Conservation (phyloP, 768 basidiomycete species). For the Floccularia luteovirens region DNA sequence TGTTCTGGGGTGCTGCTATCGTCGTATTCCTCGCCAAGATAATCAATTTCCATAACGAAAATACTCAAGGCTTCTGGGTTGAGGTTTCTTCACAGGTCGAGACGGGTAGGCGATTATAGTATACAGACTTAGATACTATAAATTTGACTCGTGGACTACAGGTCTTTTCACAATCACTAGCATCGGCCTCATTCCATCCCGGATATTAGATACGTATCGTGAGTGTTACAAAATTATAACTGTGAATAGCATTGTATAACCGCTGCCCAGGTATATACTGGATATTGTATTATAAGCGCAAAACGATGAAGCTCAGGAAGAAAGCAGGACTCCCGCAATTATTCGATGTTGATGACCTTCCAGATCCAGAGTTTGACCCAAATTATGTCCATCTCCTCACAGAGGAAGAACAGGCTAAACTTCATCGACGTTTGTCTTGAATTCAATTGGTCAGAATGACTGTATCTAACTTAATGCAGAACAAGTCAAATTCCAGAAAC, state of each 20-base stretch:
- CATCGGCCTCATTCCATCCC: slow-evolving; percentile 71
- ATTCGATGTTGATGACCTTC: slow-evolving; percentile 71
- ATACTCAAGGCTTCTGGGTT: slow-evolving; percentile 75
- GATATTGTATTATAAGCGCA: slow-evolving; percentile 69
- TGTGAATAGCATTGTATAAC: background rate
- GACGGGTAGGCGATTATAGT: slow-evolving; percentile 41
- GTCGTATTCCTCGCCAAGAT: slow-evolving; percentile 62
- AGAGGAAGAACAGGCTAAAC: slow-evolving; percentile 52
- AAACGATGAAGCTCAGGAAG: slow-evolving; percentile 48
- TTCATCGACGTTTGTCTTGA: slow-evolving; percentile 52
- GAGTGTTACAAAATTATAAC: slow-evolving; percentile 12
- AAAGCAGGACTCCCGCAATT: slow-evolving; percentile 61
- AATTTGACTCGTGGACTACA: slow-evolving; percentile 15
- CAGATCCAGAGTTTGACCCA: slow-evolving; percentile 66
- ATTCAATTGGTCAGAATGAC: background rate
- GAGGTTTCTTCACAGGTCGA: slow-evolving; percentile 71
- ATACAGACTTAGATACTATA: background rate
- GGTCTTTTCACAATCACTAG: slow-evolving; percentile 78
- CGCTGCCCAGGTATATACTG: slow-evolving; percentile 48
- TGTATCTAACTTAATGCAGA: slow-evolving; percentile 26
- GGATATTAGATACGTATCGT: slow-evolving; percentile 74
- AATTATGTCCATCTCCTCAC: slow-evolving; percentile 69
- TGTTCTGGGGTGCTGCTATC: slow-evolving; percentile 85
- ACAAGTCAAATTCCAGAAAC: slow-evolving; percentile 60
- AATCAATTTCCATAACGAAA: slow-evolving; percentile 64